phyloP scores from a whole-genome alignment of 495 filamentous ascomycete species.

The Pseudomonodictys pantanalensis region DNA sequence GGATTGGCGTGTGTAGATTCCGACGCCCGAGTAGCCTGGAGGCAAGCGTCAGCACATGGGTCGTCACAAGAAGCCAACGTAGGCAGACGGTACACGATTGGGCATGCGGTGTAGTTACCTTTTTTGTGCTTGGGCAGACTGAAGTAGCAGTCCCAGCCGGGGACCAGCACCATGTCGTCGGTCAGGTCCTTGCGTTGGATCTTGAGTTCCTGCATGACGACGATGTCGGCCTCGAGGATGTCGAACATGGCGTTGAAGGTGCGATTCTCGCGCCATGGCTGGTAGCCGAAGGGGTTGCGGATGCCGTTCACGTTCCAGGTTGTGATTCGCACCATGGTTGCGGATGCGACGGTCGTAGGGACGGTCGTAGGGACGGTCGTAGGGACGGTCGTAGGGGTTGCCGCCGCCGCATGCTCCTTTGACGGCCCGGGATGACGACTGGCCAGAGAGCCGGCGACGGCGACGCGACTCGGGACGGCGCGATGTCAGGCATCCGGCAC shows the following conservation, averaged over 20 bases:
- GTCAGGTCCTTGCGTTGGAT: constrained; percentile 90
- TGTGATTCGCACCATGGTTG: constrained; percentile 75
- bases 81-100: not conserved
- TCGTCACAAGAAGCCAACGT: not conserved
- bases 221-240: constrained; percentile 86
- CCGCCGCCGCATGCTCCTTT: too few species aligned
- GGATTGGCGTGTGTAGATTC: constrained; percentile 88
- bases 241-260: constrained; percentile 97
- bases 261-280: constrained; percentile 85
- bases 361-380: too few species aligned
- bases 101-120: constrained; percentile 49
- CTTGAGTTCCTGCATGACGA: constrained; percentile 93
- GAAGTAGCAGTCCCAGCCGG: constrained; percentile 96
- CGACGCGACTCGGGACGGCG: too few species aligned
- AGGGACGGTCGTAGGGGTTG: too few species aligned
- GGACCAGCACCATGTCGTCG: constrained; percentile 94
- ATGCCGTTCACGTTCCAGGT: constrained; percentile 98
- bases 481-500: too few species aligned
- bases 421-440: too few species aligned
- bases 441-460: too few species aligned
- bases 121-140: constrained; percentile 91
- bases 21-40: constrained; percentile 92
- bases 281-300: constrained; percentile 90
- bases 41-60: not conserved
- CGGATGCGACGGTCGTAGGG: constrained; percentile 10